phyloP scores from a whole-genome alignment of 2,329 filamentous ascomycete species.

The Acrocalymma vagum region DNA sequence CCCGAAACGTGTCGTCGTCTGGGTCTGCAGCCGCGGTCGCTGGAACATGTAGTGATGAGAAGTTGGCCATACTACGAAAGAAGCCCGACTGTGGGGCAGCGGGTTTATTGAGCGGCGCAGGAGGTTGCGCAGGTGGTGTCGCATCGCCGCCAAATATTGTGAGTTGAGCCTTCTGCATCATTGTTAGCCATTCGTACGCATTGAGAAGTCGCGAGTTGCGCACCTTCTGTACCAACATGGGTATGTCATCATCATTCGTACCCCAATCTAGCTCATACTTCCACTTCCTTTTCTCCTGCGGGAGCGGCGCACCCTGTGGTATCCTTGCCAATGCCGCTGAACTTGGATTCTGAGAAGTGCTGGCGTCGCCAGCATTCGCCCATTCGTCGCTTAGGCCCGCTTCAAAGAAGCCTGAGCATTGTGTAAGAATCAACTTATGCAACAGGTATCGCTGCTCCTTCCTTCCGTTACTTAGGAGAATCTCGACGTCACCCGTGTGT shows the following conservation, averaged over 20 bases:
- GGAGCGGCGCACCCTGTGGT: slow-evolving; percentile 47
- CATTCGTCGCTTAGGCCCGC: slow-evolving; percentile 83
- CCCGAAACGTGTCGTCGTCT: slow-evolving; percentile 78
- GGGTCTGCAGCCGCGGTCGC: slow-evolving; percentile 63
- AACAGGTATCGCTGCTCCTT: slow-evolving; percentile 86
- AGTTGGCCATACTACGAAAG: slow-evolving; percentile 87
- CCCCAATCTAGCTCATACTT: slow-evolving; percentile 87
- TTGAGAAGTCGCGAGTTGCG: slow-evolving; percentile 7
- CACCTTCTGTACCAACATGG: slow-evolving; percentile 87
- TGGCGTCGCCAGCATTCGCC: slow-evolving; percentile 59
- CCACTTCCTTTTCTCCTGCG: slow-evolving; percentile 71
- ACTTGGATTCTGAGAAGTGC: slow-evolving; percentile 29
- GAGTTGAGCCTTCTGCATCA: slow-evolving; percentile 39
- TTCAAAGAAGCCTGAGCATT: slow-evolving; percentile 95
- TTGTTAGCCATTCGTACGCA: slow-evolving; percentile 24
- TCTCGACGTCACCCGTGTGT: slow-evolving; percentile 91
- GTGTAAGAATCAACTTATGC: slow-evolving; percentile 84
- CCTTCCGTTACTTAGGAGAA: slow-evolving; percentile 74
- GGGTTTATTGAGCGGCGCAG: slow-evolving; percentile 69
- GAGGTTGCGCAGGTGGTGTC: slow-evolving; percentile 51
- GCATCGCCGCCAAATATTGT: slow-evolving; percentile 67
- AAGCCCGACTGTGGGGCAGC: slow-evolving; percentile 73
- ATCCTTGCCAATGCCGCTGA: slow-evolving; percentile 48
- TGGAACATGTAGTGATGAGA: slow-evolving; percentile 64
- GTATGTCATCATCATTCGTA: slow-evolving; percentile 74